Conservation (phyloP, 371 early-diverging fungal genomes). For the Syncephalastrum racemosum region DNA sequence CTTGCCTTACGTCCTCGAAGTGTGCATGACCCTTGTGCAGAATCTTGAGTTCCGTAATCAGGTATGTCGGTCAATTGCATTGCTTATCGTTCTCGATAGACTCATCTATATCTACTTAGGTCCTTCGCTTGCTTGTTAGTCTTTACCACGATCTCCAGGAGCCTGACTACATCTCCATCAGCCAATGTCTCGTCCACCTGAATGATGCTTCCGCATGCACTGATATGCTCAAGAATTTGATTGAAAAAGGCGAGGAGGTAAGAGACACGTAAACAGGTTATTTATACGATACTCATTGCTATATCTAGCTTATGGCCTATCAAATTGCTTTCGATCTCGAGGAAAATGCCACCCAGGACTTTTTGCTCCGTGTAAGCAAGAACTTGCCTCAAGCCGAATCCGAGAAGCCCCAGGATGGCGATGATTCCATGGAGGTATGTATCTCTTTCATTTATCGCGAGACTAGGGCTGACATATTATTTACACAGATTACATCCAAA, state of each 20-base stretch:
- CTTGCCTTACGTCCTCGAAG: constrained; percentile 82
- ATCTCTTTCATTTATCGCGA: neutral
- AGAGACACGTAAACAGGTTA: neutral
- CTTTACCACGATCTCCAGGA: constrained; percentile 75
- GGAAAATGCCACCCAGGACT: constrained; percentile 93
- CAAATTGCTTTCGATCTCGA: constrained; percentile 98
- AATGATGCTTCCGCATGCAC: constrained; percentile 77
- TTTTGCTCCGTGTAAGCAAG: constrained; percentile 71
- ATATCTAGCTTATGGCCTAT: constrained; percentile 76
- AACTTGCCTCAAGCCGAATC: constrained; percentile 51
- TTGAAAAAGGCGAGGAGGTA: constrained; percentile 58
- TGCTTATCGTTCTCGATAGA: neutral
- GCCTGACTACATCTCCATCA: constrained; percentile 90
- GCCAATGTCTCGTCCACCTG: constrained; percentile 89
- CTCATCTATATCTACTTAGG: constrained; percentile 26
- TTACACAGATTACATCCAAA: constrained; percentile 14
- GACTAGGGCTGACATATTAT: neutral
- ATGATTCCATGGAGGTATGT: constrained; percentile 50
- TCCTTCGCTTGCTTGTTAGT: constrained; percentile 80
- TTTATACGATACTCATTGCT: neutral
- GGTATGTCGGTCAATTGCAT: constrained; percentile 22
- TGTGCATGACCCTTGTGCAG: constrained; percentile 77
- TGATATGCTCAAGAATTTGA: constrained; percentile 67
- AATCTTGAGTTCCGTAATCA: constrained; percentile 82
- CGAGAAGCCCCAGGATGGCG: constrained; percentile 19